Percentiles rank a stretch among this genome's conserved stretches.
phyloP scores from a whole-genome alignment of 768 basidiomycete genomes.

The Rhizopogon vulgaris region DNA sequence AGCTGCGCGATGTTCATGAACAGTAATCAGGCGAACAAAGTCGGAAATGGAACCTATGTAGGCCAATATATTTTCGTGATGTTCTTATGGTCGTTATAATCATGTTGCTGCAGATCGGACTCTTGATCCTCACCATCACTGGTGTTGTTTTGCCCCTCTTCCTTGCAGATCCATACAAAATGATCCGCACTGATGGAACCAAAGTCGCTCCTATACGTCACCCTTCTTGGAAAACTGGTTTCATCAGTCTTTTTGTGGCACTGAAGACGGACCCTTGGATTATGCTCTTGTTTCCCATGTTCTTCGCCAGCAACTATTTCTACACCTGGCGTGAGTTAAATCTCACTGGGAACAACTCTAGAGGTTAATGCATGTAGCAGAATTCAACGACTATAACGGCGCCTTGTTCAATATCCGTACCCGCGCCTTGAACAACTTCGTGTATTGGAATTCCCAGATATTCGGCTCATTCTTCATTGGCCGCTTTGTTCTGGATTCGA shows the following conservation, averaged over 20 bases:
- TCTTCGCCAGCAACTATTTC: constrained; percentile 72
- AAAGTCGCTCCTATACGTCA: constrained; percentile 87
- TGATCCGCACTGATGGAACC: constrained; percentile 30
- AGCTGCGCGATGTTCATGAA: too few relatives aligned
- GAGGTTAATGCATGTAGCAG: constrained; percentile 26
- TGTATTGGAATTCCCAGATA: constrained; percentile 79
- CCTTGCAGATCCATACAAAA: constrained; percentile 62
- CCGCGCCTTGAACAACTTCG: constrained; percentile 67
- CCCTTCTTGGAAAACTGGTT: constrained; percentile 62
- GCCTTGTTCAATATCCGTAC: constrained; percentile 76
- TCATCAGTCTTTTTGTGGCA: constrained; percentile 57
- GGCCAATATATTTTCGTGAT: constrained; percentile 20
- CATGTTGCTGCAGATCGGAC: constrained; percentile 48
- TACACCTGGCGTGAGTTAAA: constrained; percentile 62
- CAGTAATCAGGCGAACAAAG: too few relatives aligned
- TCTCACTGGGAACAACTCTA: constrained; percentile 5
- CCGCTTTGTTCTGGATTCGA: constrained; percentile 52
- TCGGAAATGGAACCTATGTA: too few relatives aligned
- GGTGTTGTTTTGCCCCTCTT: constrained; percentile 55
- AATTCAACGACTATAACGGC: constrained; percentile 78
- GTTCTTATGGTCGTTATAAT: constrained; percentile 45
- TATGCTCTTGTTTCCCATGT: constrained; percentile 70
- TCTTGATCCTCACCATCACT: constrained; percentile 59
- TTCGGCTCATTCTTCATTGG: constrained; percentile 72
- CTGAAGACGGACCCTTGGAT: constrained; percentile 62